Base-by-base conservation (phyloP, 1,139 yeast species). In the Candida sp. region DNA sequence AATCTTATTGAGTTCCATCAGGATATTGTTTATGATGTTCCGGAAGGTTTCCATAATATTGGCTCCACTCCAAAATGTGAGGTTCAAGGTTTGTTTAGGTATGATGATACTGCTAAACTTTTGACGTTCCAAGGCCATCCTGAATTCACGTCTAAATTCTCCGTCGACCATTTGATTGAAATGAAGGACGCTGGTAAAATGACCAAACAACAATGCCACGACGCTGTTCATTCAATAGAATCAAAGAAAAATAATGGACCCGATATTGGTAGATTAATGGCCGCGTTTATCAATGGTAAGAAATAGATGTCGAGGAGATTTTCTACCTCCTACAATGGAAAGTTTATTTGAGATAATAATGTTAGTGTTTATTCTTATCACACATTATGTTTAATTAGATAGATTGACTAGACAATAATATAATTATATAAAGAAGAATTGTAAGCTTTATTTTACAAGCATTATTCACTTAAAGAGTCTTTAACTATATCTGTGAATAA, bases 71-170 rank as follows among this genome's bases (percentile, higher is more conserved):
- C 68, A 0, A 69, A 64, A 39, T 84, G 95, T 50, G 57, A 63
- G 1, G 65, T 80, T 32, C 97, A 90, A 57, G 87, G 96, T 39
- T 45, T 79, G 27, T 49, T 73, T 50, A 81, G 77, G 49, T 70
- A 66, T 46, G 64, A 68, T 5, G 71, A 67, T 48, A 66, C 68
- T 0, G 38, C 68, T 21, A 69, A 70, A 42, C 46, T 84, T 4
- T 65, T 88, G 37, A 79, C 95, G 0, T 79, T 88, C 53, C 97
- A 90, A 60, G 97, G 97, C 0, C 97, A 90, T 57, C 97, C 97
- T 0, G 97, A 90, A 58, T 89, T 87, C 55, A 58, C 69, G 23
- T 64, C 71, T 1, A 73, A 64, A 3, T 51, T 60, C 40, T 61
- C 70, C 3, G 49, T 55, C 36, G 66, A 41, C 48, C 67, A 57